These are phyloP conservation scores for Microcyclospora tardicrescens DNA, from an alignment of 2,329 filamentous ascomycete genomes.

Conservation along the genomic window DNA sequence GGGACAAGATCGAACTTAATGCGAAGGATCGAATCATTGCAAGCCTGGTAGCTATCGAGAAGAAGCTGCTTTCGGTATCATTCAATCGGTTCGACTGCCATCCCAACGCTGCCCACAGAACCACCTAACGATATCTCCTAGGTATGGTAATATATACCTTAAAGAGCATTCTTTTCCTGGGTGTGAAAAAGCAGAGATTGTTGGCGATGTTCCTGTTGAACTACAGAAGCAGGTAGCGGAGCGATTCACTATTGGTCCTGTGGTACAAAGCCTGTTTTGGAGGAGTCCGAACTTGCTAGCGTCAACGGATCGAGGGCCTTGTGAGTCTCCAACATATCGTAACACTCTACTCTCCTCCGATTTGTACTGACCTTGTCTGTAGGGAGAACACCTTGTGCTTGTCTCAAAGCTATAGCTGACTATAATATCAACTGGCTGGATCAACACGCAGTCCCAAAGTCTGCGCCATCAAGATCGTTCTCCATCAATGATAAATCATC, in stretches of 20 bases:
- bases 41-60: slow-evolving; percentile 25
- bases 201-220: slow-evolving; percentile 14
- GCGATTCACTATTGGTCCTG: slow-evolving; percentile 27
- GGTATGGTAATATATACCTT: slow-evolving; percentile 29
- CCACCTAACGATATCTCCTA: slow-evolving; percentile 8
- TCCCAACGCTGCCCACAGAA: slow-evolving; percentile 5
- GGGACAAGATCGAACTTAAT: slow-evolving; percentile 17
- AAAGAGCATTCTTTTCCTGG: slow-evolving; percentile 20
- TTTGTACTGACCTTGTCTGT: not conserved
- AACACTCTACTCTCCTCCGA: not conserved
- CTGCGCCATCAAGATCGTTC: too few species aligned
- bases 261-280: slow-evolving; percentile 25
- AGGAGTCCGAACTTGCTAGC: slow-evolving; percentile 22
- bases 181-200: slow-evolving; percentile 19
- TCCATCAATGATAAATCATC: too few species aligned
- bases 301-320: slow-evolving; percentile 26
- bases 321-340: slow-evolving; percentile 1
- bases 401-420: not conserved
- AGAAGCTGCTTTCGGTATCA: slow-evolving; percentile 25
- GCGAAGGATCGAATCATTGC: slow-evolving; percentile 21
- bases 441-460: too few species aligned
- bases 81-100: slow-evolving; percentile 21
- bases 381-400: not conserved
- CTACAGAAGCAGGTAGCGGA: slow-evolving; percentile 20
- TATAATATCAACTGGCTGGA: too few species aligned